These are phyloP conservation scores for Agaricales sp. DNA, from an alignment of 1,284 basidiomycete genomes.

Conservation along the genomic window DNA sequence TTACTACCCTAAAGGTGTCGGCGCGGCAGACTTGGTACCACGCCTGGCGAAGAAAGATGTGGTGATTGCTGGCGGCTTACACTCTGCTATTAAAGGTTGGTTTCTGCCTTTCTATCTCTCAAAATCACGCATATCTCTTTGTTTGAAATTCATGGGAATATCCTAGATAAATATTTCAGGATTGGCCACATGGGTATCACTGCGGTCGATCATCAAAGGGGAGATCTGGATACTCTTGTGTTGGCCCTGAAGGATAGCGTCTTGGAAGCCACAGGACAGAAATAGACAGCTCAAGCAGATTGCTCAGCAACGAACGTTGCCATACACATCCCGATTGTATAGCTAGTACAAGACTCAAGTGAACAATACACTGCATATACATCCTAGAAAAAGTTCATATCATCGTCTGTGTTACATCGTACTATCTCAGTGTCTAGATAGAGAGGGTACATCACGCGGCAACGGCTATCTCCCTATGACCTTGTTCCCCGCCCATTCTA, in stretches of 20 bases:
- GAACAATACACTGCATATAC: too few species aligned
- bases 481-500: slow-evolving; percentile 63
- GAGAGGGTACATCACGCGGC: too few species aligned
- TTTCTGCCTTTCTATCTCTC: slow-evolving; percentile 19
- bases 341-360: too few species aligned
- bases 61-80: slow-evolving; percentile 84
- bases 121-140: slow-evolving; percentile 4
- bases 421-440: not conserved
- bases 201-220: slow-evolving; percentile 58
- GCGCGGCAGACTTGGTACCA: slow-evolving; percentile 67
- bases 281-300: slow-evolving; percentile 5
- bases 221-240: slow-evolving; percentile 73
- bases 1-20: slow-evolving; percentile 73
- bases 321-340: too few species aligned
- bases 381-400: not conserved
- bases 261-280: slow-evolving; percentile 30
- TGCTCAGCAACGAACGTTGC: too few species aligned
- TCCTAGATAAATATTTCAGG: slow-evolving; percentile 79
- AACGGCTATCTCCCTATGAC: slow-evolving; percentile 22
- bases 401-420: not conserved
- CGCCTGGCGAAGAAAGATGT: slow-evolving; percentile 61
- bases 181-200: slow-evolving; percentile 89
- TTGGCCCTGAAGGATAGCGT: slow-evolving; percentile 53
- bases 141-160: too few species aligned
- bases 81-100: slow-evolving; percentile 78